These are phyloP conservation scores for Aureobasidium pullulans DNA, from an alignment of 2,329 filamentous ascomycete genomes.

Conservation along the genomic window DNA sequence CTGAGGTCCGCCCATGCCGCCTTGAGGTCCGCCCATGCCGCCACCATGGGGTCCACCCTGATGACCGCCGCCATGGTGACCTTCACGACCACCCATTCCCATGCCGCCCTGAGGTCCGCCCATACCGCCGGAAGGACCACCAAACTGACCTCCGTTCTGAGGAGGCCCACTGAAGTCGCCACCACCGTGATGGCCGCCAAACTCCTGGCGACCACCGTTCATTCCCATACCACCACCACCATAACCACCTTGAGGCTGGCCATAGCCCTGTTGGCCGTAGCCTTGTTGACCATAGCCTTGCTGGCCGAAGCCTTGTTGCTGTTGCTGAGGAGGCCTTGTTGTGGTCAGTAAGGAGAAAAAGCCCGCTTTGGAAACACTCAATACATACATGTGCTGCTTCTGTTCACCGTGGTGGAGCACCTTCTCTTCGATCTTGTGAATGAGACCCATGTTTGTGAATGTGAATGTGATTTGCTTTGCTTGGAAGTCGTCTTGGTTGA, in stretches of 20 bases:
- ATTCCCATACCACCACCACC: background rate
- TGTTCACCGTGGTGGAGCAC: conserved; percentile 9
- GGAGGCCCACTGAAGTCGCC: background rate
- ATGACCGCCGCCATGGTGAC: background rate
- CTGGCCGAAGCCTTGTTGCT: background rate
- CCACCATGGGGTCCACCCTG: background rate
- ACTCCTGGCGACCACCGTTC: background rate
- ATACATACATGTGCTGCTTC: background rate
- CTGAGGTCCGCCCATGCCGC: background rate
- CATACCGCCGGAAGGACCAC: background rate
- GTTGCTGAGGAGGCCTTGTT: background rate
- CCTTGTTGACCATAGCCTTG: background rate
- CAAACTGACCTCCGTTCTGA: background rate
- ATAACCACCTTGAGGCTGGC: background rate
- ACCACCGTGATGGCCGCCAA: background rate
- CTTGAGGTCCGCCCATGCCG: background rate
- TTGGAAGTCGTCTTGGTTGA: background rate
- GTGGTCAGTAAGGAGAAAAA: background rate
- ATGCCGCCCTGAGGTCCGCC: background rate
- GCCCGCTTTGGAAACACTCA: background rate
- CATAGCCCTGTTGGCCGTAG: background rate
- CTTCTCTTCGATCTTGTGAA: conserved; percentile 13
- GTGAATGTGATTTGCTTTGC: background rate
- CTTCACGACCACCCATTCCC: background rate
- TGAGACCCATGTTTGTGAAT: conserved; percentile 7